Base-by-base conservation (phyloP, 2,329 filamentous ascomycete species). In the Furcasterigmium sp. region DNA sequence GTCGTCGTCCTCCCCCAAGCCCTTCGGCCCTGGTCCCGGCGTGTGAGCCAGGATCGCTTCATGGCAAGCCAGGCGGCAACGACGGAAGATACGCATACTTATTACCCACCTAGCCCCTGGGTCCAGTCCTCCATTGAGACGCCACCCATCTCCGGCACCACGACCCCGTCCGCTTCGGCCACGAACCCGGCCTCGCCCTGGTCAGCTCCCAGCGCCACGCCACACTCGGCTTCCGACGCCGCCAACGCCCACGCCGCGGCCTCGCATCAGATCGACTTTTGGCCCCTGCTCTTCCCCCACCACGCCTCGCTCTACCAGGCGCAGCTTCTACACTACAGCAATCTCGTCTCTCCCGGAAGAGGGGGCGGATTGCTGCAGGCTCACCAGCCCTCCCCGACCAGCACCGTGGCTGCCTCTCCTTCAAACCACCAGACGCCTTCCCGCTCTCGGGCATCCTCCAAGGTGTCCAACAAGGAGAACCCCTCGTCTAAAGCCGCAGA, bases 271-370 rank as follows among this genome's bases (percentile, higher is more conserved):
- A 54, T 79, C 54, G 75, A 80, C 50, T 66, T 79, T 46, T 65
- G 78, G 21, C 78, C 78, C 28, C 70, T 79, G 49, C 64, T 80
- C 53, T 68, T 80, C 45, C 77, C 77, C 14, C 78, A 80, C 49
- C 77, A 82, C 51, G 67, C 73, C 26, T 76, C 72, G 34, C 65
- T 76, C 50, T 79, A 80, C 61, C 76, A 82, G 56, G 76, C 76
- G 42, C 78, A 81, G 61, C 73, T 84, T 44, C 70, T 78, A 41
- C 73, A 82, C 53, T 84, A 84, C 69, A 84, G 83, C 61, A 77
- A 75, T 56, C 76, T 84, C 57, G 73, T 84, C 52, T 76, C 78
- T 42, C 73, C 77, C 39, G 67, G 74, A 44, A 67, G 77, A 56
- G 71, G 63, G 61, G 74, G 75, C 53, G 75, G 76, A 54, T 62